Percentiles rank a stretch among this genome's conserved stretches.
phyloP scores from a whole-genome alignment of 148 eudicot species.

The Euryodendron excelsum region DNA sequence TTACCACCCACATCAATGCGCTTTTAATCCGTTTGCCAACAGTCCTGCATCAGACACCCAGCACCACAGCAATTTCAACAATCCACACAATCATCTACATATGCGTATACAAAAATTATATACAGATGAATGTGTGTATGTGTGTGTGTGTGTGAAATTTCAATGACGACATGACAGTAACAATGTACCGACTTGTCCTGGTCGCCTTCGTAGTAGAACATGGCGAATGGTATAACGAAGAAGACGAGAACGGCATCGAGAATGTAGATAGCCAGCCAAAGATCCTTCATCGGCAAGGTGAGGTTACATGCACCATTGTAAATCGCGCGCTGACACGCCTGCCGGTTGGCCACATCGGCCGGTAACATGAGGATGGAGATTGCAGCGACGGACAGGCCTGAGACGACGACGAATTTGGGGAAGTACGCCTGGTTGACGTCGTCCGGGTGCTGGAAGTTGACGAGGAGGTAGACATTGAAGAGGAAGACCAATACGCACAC shows the following conservation, averaged over 20 bases:
- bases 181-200: conserved; percentile 71
- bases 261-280: conserved; percentile 87
- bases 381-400: conserved; percentile 87
- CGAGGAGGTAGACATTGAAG: conserved; percentile 81
- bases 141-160: too few relatives aligned
- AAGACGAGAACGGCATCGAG: conserved; percentile 81
- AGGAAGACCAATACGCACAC: conserved; percentile 73
- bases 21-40: conserved; percentile 71
- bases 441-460: conserved; percentile 96
- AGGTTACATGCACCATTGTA: conserved; percentile 90
- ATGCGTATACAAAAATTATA: background rate
- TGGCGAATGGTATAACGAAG: conserved; percentile 90
- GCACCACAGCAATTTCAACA: background rate
- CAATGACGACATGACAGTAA: conserved; percentile 8
- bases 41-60: conserved; percentile 39
- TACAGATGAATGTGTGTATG: too few relatives aligned
- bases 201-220: conserved; percentile 97
- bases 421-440: conserved; percentile 91
- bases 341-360: conserved; percentile 93
- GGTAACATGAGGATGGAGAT: conserved; percentile 97
- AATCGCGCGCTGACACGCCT: conserved; percentile 87
- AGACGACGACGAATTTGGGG: conserved; percentile 95
- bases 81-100: conserved; percentile 8
- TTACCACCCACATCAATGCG: conserved; percentile 70
- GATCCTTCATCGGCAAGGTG: conserved; percentile 91